Percentiles rank a stretch among this genome's conserved stretches.
Conservation (phyloP, 2,329 filamentous ascomycete species). For the Mycosphaerella arachidis region DNA sequence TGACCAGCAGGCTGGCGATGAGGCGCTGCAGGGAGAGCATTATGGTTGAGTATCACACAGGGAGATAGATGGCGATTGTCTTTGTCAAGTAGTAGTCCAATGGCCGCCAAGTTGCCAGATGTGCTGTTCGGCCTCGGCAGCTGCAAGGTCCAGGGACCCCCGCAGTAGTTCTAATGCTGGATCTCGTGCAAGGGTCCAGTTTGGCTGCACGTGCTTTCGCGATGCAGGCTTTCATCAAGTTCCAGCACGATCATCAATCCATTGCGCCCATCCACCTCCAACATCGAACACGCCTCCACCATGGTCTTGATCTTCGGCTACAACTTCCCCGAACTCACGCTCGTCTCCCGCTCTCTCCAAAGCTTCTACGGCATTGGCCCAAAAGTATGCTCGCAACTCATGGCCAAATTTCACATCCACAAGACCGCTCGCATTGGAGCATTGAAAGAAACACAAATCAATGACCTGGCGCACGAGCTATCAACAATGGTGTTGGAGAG, state of each 20-base stretch:
- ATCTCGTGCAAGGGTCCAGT: background rate
- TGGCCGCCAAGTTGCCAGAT: background rate
- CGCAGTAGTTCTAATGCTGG: background rate
- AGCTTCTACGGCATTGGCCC: conserved; percentile 82
- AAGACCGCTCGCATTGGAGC: conserved; percentile 72
- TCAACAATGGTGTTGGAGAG: conserved; percentile 92
- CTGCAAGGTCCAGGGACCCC: conserved; percentile 2
- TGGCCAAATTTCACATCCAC: conserved; percentile 87
- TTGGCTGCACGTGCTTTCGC: background rate
- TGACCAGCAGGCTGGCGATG: conserved; percentile 66
- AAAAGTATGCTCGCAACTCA: conserved; percentile 64
- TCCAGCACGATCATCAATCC: background rate
- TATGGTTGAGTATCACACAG: conserved; percentile 33
- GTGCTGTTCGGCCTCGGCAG: background rate
- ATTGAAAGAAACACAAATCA: conserved; percentile 69
- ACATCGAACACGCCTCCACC: background rate
- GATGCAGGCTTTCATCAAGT: background rate
- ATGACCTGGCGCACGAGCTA: conserved; percentile 77
- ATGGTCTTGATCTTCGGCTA: conserved; percentile 69
- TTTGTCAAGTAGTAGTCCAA: conserved; percentile 1
- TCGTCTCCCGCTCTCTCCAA: conserved; percentile 68
- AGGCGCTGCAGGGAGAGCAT: conserved; percentile 75
- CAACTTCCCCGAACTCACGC: conserved; percentile 76
- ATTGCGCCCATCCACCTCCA: background rate
- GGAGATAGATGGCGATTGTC: background rate